These are phyloP conservation scores for Cercophora scortea DNA, from an alignment of 495 filamentous ascomycete genomes.

Conservation along the genomic window DNA sequence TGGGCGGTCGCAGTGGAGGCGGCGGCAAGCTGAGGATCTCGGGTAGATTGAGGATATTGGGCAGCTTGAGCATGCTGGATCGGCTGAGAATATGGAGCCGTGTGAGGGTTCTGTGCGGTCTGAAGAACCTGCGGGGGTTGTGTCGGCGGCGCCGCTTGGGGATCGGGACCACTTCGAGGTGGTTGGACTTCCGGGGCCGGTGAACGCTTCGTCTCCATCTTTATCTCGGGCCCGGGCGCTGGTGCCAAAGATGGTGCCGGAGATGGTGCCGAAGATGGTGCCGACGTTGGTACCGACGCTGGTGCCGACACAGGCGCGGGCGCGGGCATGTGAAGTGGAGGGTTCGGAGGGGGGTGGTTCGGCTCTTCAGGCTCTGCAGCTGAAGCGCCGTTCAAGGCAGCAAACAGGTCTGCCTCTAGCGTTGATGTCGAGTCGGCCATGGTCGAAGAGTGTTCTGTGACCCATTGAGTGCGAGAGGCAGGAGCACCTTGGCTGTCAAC, in stretches of 20 bases:
- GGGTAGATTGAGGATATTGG: background rate
- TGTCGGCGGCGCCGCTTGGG: no score
- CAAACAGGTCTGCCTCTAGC: conserved; percentile 13
- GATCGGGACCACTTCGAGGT: no score
- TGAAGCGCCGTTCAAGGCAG: conserved; percentile 5
- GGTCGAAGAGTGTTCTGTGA: background rate
- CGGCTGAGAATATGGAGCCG: background rate
- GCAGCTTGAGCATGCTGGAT: background rate
- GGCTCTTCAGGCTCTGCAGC: background rate
- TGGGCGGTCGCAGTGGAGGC: background rate
- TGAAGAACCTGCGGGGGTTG: no score
- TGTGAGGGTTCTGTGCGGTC: background rate
- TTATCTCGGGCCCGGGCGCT: no score
- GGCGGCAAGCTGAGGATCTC: background rate
- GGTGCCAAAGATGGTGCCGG: background rate
- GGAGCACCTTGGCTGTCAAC: conserved; percentile 4
- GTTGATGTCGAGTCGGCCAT: conserved; percentile 10
- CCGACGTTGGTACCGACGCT: background rate
- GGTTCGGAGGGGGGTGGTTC: no score
- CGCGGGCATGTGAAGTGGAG: no score
- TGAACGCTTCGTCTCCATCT: no score
- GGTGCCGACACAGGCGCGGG: no score
- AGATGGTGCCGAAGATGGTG: background rate
- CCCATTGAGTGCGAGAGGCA: conserved; percentile 8
- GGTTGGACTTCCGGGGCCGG: no score